Evolutionary conservation across 2,329 filamentous ascomycete species (phyloP), one percentile per base, ranked within the genome.

Genomic region (Leptographium procerum): DNA sequence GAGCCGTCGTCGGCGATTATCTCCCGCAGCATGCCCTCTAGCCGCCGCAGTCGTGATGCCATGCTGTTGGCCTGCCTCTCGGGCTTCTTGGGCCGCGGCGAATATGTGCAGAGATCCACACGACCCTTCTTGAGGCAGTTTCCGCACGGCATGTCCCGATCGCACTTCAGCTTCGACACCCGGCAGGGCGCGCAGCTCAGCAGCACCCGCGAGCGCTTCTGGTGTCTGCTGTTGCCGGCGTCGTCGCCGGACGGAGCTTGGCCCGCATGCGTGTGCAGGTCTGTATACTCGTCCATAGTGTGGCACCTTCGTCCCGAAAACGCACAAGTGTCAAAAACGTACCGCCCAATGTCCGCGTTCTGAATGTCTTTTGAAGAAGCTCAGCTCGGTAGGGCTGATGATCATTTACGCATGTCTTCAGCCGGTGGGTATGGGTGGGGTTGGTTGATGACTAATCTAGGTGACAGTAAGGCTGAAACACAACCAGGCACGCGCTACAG

Each of bases 11-110:
- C 57, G 31, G 36, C 75, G 70, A 83, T 77, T 70, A 82, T 80
- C 57, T 71, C 73, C 40, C 80, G 73, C n/a, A 83, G 77, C 74
- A 83, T 77, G 57, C 77, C 77, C 66, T 83, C 80, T 0, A 84
- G 77, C 56, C 79, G 73, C 66, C 74, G 77, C 53, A 83, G 69
- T 57, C 80, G 71, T 11, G 78, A 76, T 31, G 78, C 75, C 78
- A 83, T 79, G 68, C 74, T 75, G 67, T 73, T 76, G 22, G 71
- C 67, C 10, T 73, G 74, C 61, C 57, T 60, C 4, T 65, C 67
- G 57, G 67, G 68, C 64, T 74, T 73, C 60, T 69, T 69, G 3
- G 73, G 72, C 61, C 72, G 73, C 19, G 77, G 74, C 28, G 78
- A 77, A 65, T 82, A 82, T 7, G 68, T 65, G 65, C 80, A 83